Percentiles rank a stretch among this genome's conserved stretches.
These are phyloP conservation scores for Chaetoceros tenuissimus DNA, from an alignment of 108 stramenopile species.

Conservation along the genomic window DNA sequence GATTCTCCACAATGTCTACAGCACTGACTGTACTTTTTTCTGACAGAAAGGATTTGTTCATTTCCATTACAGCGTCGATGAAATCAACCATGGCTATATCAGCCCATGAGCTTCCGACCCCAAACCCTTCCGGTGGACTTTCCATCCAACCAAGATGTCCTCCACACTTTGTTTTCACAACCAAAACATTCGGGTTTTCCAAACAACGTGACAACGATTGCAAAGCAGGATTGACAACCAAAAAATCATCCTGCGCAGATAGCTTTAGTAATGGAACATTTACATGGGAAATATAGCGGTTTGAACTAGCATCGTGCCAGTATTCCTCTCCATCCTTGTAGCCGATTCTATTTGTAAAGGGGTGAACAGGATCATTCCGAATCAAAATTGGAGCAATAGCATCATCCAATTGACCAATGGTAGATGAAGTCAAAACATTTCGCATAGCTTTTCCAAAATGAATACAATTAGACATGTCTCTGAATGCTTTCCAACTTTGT, in stretches of 20 bases:
- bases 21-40: slow-evolving; percentile 3
- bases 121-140: slow-evolving; percentile 42
- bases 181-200: slow-evolving; percentile 73
- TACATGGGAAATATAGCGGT: slow-evolving; percentile 52
- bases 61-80: slow-evolving; percentile 56
- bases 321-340: slow-evolving; percentile 56
- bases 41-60: slow-evolving; percentile 22
- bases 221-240: slow-evolving; percentile 45
- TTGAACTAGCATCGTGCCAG: slow-evolving; percentile 64
- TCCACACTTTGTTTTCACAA: slow-evolving; percentile 75
- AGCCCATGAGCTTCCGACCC: slow-evolving; percentile 66
- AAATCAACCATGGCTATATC: slow-evolving; percentile 76
- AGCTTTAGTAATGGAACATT: slow-evolving; percentile 68
- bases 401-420: slow-evolving; percentile 60
- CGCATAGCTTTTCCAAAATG: slow-evolving; percentile 38
- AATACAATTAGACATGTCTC: slow-evolving; percentile 2
- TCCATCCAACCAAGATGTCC: slow-evolving; percentile 88
- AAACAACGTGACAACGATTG: slow-evolving; percentile 49
- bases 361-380: slow-evolving; percentile 56
- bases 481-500: slow-evolving; percentile 22
- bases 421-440: slow-evolving; percentile 36
- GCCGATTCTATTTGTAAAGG: slow-evolving; percentile 52
- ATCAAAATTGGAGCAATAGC: slow-evolving; percentile 46
- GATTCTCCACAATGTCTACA: not conserved
- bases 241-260: slow-evolving; percentile 72